phyloP scores from a whole-genome alignment of 208 protist genomes.

The Leishmania amazonensis region DNA sequence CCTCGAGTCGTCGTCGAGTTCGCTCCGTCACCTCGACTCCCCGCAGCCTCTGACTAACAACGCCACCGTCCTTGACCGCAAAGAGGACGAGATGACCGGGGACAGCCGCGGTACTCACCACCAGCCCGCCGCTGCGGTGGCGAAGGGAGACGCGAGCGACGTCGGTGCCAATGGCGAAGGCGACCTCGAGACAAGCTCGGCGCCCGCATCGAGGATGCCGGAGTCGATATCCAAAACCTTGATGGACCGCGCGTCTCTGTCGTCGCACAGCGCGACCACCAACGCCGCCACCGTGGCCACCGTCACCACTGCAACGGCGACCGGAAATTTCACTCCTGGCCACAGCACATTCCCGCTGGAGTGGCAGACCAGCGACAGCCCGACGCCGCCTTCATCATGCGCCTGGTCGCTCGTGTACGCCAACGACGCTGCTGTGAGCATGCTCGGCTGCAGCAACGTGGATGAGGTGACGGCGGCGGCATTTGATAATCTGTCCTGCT shows the following conservation, averaged over 20 bases:
- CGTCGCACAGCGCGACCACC: neutral
- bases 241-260: neutral
- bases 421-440: conserved; percentile 27
- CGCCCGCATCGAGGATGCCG: neutral
- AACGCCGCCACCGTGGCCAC: neutral
- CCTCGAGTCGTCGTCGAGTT: neutral
- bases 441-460: conserved; percentile 24
- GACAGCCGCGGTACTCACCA: neutral
- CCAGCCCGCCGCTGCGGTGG: neutral
- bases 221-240: neutral
- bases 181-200: neutral
- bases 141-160: neutral
- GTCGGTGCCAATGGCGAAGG: neutral
- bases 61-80: neutral
- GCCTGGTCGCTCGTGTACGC: conserved; percentile 30
- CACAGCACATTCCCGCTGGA: neutral
- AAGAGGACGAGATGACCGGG: neutral
- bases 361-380: neutral
- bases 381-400: neutral
- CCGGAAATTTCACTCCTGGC: neutral
- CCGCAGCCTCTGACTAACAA: neutral
- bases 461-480: conserved; percentile 14
- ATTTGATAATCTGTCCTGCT: conserved; percentile 33
- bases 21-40: neutral
- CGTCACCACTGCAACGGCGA: neutral